Base-by-base conservation (phyloP, 106 monocot genomes). In the Acanthochlamys bracteata region DNA sequence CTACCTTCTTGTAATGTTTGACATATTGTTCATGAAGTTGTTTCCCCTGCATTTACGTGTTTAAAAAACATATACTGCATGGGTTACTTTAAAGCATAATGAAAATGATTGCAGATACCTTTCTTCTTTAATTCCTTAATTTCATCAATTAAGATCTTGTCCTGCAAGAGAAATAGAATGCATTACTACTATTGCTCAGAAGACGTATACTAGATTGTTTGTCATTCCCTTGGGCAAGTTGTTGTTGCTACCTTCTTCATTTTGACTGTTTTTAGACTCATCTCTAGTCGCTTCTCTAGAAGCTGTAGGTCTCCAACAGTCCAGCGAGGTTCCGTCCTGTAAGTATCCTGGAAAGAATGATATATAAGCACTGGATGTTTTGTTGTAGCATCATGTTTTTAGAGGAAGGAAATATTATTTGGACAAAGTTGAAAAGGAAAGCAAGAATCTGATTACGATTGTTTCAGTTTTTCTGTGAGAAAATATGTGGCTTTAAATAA, bases 1-100 rank as follows among this genome's bases (percentile, higher is more conserved):
- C 83, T 66, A 87, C 73, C 76, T 83, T 79, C 73, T 80, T 76
- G 65, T 74, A 66, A 39, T 83, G 83, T 53, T 83, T 82, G 26
- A 68, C 45, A 60, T 83, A 83, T 68, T 87, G 83, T 71, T 68
- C 76, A 25, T 80, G 86, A 20, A 83, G 67, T 14, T 79, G 59
- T 41, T 61, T 76, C 51, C 67, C 83, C 86, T 87, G 66, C 43
- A 68, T 15, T 21, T 42, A 63, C 57, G 43, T 24, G 11, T 59
- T 24, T 1, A 9, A 57, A 57, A 56, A 55, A 57, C 42, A 54
- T 17, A 42, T 24, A 7, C 45, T 9, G 13, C 19, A 33, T 19
- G 0, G 22, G 41, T 41, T 19, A 55, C 15, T 10, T 21, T 47
- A 4, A 7, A 55, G 15, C 7, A 39, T 19, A 11, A 12, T 16